Conservation (phyloP, 345 rosid genomes). For the Citrus mangshanensis region DNA sequence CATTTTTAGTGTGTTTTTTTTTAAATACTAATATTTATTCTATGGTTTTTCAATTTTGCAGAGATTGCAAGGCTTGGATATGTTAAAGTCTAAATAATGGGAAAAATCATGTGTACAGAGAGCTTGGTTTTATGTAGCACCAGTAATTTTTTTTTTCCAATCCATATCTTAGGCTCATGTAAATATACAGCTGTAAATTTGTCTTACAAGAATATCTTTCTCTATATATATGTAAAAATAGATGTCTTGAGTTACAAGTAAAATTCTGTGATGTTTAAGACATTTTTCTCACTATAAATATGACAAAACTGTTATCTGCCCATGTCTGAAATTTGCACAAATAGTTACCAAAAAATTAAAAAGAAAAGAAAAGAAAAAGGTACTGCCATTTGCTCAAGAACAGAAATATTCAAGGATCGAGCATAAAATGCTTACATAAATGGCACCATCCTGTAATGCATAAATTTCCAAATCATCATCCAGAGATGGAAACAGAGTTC, state of each 20-base stretch:
- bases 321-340: not conserved
- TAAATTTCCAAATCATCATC: not conserved
- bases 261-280: not conserved
- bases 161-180: not conserved
- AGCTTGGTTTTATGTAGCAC: constrained; percentile 5
- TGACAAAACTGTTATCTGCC: not conserved
- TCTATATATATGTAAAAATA: constrained; percentile 7
- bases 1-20: not conserved
- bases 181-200: constrained; percentile 23
- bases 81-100: constrained; percentile 49
- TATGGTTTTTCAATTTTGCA: constrained; percentile 25
- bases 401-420: not conserved
- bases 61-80: constrained; percentile 57
- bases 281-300: not conserved
- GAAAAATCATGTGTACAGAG: constrained; percentile 10
- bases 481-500: not conserved
- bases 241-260: not conserved
- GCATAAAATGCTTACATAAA: not conserved
- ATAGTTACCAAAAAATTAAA: too few relatives aligned
- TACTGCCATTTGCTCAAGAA: not conserved
- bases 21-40: not conserved
- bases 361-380: not conserved
- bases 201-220: not conserved
- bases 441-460: not conserved
- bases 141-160: not conserved